Percentiles rank a stretch among this genome's conserved stretches.
Conservation (phyloP, 805 yeast genomes). For the Starmerella bombicola region DNA sequence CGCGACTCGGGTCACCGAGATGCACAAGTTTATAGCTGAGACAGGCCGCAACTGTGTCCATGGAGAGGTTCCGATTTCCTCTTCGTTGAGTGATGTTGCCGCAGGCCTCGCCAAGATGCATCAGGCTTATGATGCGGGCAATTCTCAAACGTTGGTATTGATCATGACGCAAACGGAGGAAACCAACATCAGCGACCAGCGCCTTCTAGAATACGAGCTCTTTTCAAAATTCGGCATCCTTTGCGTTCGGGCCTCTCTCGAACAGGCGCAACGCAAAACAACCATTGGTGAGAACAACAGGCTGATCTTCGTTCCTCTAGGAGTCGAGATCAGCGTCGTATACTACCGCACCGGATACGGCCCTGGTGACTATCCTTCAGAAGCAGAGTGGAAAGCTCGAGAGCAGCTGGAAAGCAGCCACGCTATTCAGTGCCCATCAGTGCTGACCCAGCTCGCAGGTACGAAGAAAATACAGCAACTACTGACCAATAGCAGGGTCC, state of each 20-base stretch:
- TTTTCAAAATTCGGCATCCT: slow-evolving; percentile 43
- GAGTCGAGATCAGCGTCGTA: slow-evolving; percentile 71
- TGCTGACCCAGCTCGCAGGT: slow-evolving; percentile 82
- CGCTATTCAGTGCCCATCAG: slow-evolving; percentile 86
- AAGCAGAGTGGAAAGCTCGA: slow-evolving; percentile 68
- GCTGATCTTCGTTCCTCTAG: slow-evolving; percentile 41
- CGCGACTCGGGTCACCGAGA: slow-evolving; percentile 61
- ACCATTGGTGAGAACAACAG: slow-evolving; percentile 29
- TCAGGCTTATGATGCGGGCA: slow-evolving; percentile 34
- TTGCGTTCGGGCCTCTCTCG: slow-evolving; percentile 55
- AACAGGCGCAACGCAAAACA: slow-evolving; percentile 40
- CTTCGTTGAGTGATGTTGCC: slow-evolving; percentile 51
- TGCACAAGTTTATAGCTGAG: slow-evolving; percentile 47
- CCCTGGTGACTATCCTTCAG: slow-evolving; percentile 61
- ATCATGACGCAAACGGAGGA: slow-evolving; percentile 78
- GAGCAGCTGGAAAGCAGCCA: slow-evolving; percentile 53
- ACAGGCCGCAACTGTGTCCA: slow-evolving; percentile 29
- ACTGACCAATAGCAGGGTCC: slow-evolving; percentile 43
- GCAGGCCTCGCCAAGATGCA: slow-evolving; percentile 59
- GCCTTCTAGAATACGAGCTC: slow-evolving; percentile 63
- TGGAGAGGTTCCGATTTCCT: slow-evolving; percentile 50
- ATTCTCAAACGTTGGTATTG: slow-evolving; percentile 37
- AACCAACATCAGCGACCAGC: slow-evolving; percentile 83
- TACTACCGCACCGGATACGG: slow-evolving; percentile 85
- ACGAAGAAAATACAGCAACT: slow-evolving; percentile 89